Evolutionary conservation across 345 rosid species (phyloP), one percentile per base, ranked within the genome.

Genomic region (Dipteronia dyeriana): DNA sequence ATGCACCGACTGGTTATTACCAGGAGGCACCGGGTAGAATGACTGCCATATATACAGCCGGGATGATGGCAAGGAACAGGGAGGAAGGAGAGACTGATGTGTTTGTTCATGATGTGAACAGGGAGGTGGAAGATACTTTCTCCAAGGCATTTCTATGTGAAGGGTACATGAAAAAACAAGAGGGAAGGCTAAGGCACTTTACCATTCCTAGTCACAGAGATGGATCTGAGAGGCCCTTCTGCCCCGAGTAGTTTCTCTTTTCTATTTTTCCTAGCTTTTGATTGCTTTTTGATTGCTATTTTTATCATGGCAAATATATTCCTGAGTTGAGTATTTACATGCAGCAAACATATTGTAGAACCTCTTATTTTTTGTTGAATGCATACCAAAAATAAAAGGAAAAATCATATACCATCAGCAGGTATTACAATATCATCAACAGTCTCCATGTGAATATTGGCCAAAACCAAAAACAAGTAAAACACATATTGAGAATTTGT

Each of bases 1-100:
- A 94, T 31, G 99, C 99, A 1, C 97, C 97, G 0, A 90, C 94
- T 0, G 98, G 97, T 2, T 94, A 89, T 82, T 85, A 87, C 22
- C 89, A 88, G 5, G 97, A 92, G 60, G 94, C 97, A 3, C 99
- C 98, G 0, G 97, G 97, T 75, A 88, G 99, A 79, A 96, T 92
- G 99, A 89, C 84, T 1, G 91, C 98, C 0, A 91, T 94, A 63
- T 93, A 90, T 78, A 91, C 97, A 0, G 97, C 95, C 0, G 99
- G 97, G 23, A 86, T 91, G 94, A 92, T 91, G 95, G 98, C 93
- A 0, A 84, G 99, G 84, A 91, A 90, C 80, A 75, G 82, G 78
- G 66, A 78, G n/a, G 89, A 71, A 1, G 95, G 97, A 56, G 93
- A 94, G 75, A 96, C 97, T 0, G 88, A 96, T 59, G 90, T 92